Conservation (phyloP, 108 stramenopile species). For the Skeletonema costatum region DNA sequence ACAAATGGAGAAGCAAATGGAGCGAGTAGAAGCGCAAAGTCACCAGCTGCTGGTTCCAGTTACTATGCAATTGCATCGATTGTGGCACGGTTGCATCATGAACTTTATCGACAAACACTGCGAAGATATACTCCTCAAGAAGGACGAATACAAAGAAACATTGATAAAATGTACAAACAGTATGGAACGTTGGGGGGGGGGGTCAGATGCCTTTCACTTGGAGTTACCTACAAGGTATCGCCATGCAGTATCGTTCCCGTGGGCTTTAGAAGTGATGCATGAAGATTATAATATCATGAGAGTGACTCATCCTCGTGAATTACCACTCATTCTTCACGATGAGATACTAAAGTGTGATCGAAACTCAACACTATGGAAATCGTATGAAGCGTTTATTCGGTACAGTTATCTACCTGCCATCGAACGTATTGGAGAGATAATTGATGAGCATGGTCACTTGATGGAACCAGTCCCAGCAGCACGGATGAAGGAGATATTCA, state of each 20-base stretch:
- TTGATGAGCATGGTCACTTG: background rate
- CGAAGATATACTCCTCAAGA: background rate
- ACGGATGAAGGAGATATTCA: background rate
- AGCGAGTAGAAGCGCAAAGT: background rate
- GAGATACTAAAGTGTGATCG: background rate
- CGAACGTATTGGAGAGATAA: background rate
- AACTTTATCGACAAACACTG: background rate
- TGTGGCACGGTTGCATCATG: background rate
- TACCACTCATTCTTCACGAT: background rate
- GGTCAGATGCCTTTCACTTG: background rate
- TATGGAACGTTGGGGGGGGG: background rate
- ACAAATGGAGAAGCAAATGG: slow-evolving; percentile 7
- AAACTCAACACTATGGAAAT: background rate
- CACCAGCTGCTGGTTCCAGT: background rate
- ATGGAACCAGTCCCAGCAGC: background rate
- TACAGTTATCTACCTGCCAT: background rate
- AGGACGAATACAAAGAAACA: background rate
- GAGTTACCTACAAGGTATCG: background rate
- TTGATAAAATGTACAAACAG: background rate
- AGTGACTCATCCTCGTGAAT: background rate
- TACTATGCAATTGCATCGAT: background rate
- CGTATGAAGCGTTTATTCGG: background rate
- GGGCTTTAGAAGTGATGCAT: background rate
- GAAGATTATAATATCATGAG: background rate
- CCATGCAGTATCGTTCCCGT: background rate